These are phyloP conservation scores for Leccinum boreale DNA, from an alignment of 768 basidiomycete species.

Conservation along the genomic window DNA sequence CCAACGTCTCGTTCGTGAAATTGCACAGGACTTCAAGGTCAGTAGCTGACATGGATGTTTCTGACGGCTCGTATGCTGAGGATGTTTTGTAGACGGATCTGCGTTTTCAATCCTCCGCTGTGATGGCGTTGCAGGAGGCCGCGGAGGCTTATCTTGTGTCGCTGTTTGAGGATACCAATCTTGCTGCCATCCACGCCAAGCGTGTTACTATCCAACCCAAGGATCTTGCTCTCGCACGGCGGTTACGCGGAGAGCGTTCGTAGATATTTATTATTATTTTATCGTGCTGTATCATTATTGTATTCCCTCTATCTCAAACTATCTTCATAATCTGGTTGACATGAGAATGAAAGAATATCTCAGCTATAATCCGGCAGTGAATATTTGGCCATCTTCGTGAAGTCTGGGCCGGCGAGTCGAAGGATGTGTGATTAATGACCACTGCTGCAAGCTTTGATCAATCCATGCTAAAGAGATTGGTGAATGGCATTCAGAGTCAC, in stretches of 20 bases:
- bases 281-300: constrained; percentile 17
- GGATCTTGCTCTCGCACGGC: constrained; percentile 33
- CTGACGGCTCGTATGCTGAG: neutral
- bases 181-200: neutral
- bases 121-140: constrained; percentile 67
- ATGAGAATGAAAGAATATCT: neutral
- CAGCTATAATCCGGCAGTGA: neutral
- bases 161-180: neutral
- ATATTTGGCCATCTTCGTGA: too few relatives aligned
- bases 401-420: too few relatives aligned
- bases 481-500: too few relatives aligned
- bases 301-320: neutral
- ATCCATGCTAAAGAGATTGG: too few relatives aligned
- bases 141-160: neutral
- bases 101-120: constrained; percentile 88
- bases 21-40: neutral
- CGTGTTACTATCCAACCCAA: neutral
- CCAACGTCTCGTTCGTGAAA: neutral
- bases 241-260: constrained; percentile 75
- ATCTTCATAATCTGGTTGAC: neutral
- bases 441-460: too few relatives aligned
- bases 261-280: constrained; percentile 29
- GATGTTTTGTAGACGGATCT: constrained; percentile 54
- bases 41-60: neutral
- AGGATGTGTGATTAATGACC: too few relatives aligned